phyloP scores from a whole-genome alignment of 2,329 filamentous ascomycete genomes.

The Colletotrichum theobromicola region DNA sequence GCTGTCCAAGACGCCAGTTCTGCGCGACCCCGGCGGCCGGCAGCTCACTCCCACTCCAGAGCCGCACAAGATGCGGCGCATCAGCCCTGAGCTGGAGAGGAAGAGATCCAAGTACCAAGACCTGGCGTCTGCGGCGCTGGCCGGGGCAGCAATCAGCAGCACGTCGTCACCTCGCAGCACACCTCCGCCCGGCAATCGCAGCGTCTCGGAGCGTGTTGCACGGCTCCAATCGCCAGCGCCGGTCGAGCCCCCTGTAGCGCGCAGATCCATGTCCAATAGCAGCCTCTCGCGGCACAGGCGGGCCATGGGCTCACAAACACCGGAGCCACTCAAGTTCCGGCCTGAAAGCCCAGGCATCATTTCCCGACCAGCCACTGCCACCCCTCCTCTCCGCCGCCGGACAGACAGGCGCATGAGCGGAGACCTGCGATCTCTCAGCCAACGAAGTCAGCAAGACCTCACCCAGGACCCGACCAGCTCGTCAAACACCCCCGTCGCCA shows the following conservation, averaged over 20 bases:
- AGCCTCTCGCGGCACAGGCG: slow-evolving; percentile 52
- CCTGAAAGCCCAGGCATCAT: slow-evolving; percentile 66
- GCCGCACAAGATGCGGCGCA: slow-evolving; percentile 44
- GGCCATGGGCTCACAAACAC: slow-evolving; percentile 38
- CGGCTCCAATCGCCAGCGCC: slow-evolving; percentile 22
- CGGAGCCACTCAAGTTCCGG: slow-evolving; percentile 59
- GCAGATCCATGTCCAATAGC: slow-evolving; percentile 58
- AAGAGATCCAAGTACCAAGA: slow-evolving; percentile 30
- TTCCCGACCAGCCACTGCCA: slow-evolving; percentile 57
- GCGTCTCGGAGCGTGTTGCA: slow-evolving; percentile 42
- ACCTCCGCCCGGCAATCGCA: slow-evolving; percentile 27
- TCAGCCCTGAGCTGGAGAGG: slow-evolving; percentile 20
- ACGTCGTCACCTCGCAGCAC: slow-evolving; percentile 14
- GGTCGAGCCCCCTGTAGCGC: slow-evolving; percentile 28
- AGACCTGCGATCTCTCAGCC: slow-evolving; percentile 74
- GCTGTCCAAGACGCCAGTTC: slow-evolving; percentile 40
- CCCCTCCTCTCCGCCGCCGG: slow-evolving; percentile 76
- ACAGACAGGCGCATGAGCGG: slow-evolving; percentile 73
- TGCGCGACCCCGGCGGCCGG: slow-evolving; percentile 42
- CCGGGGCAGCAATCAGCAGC: slow-evolving; percentile 24
- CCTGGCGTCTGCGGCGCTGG: slow-evolving; percentile 35
- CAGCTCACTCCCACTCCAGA: slow-evolving; percentile 42
- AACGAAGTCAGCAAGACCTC: slow-evolving; percentile 45
- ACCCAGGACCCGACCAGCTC: slow-evolving; percentile 22
- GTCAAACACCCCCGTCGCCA: slow-evolving; percentile 72